phyloP scores from a whole-genome alignment of 768 basidiomycete genomes.

The Boletus vinaceobasis region DNA sequence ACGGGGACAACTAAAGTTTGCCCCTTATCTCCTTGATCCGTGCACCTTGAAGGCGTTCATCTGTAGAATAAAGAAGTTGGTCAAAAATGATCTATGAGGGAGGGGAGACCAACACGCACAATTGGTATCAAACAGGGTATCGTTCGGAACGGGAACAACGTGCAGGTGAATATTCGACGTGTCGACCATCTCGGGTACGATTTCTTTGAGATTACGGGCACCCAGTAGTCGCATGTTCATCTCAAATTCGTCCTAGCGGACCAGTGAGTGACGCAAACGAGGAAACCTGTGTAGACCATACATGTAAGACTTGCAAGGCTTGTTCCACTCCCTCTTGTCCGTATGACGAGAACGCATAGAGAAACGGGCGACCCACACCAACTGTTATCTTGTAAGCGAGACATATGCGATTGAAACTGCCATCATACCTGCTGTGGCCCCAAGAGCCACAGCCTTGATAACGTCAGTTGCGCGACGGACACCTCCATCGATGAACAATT shows the following conservation, averaged over 20 bases:
- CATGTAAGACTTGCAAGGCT: slow-evolving; percentile 75
- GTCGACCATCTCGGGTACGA: slow-evolving; percentile 90
- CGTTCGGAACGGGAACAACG: slow-evolving; percentile 62
- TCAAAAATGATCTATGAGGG: not conserved
- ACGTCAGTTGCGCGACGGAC: slow-evolving; percentile 89
- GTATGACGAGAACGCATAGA: slow-evolving; percentile 88
- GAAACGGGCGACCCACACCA: slow-evolving; percentile 80
- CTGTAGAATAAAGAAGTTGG: slow-evolving; percentile 25
- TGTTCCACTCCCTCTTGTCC: slow-evolving; percentile 84
- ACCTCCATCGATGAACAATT: slow-evolving; percentile 92
- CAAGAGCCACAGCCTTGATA: slow-evolving; percentile 82
- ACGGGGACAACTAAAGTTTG: slow-evolving; percentile 33
- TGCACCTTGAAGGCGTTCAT: slow-evolving; percentile 43
- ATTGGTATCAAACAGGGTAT: slow-evolving; percentile 73
- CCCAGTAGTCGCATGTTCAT: slow-evolving; percentile 96
- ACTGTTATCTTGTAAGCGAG: slow-evolving; percentile 39
- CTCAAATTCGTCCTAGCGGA: slow-evolving; percentile 85
- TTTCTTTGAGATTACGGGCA: slow-evolving; percentile 71
- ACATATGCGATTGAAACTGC: not conserved
- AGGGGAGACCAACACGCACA: slow-evolving; percentile 52
- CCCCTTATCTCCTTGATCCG: slow-evolving; percentile 37
- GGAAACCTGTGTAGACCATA: slow-evolving; percentile 28
- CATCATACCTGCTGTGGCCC: slow-evolving; percentile 73
- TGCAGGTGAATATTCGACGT: slow-evolving; percentile 66
- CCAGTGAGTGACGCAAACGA: not conserved